Base-by-base conservation (phyloP, 768 basidiomycete species). In the Leucosporidium yakuticum region DNA sequence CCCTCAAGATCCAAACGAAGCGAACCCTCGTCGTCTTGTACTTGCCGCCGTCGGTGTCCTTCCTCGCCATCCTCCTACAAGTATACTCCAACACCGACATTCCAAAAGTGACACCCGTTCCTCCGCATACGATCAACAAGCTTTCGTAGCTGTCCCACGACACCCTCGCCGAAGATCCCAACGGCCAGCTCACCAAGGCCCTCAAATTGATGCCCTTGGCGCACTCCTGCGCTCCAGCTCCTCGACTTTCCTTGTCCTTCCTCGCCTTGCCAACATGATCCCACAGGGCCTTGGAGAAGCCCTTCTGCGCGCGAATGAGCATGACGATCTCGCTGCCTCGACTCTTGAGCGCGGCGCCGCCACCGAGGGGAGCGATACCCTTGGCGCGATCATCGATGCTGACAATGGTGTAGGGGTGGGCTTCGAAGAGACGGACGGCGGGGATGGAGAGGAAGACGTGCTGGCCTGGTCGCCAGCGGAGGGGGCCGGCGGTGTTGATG, bases 401-500 rank as follows among this genome's bases (percentile, higher is more conserved):
- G 29, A 84, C 85, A 68, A 84, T 84, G 0, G 89, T 89, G 77
- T 89, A 90, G 4, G 89, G 89, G 74, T 90, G 89, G 5, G 84
- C 82, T 31, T 84, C 83, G 74, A 86, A 80, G 44, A 78, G 80
- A 4, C 86, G 85, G 32, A 91, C 80, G 36, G 82, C 82, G 0
- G 89, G 88, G 25, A 89, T 81, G 61, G 81, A 84, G 68, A 91
- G 80, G 29, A 87, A 81, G 73, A 90, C 85, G 77, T 88, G 87
- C 77, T 90, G 89, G n/a, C 89, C 89, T 4, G 89, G 85, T 1
- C 85, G 82, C 89, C 89, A 90, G 0, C 81, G 77, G 59, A 87
- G 76, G 60, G 81, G 82, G 2, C 83, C 82, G 0, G 85, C 82
- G 0, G 86, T 81, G 63, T 85, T 79, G 50, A 89, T 79, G 0